A percentile compares a stretch with the other conserved stretches of the same genome.
Evolutionary conservation across 179 eudicot species (phyloP).

Genomic region (Drosera spatulata): DNA sequence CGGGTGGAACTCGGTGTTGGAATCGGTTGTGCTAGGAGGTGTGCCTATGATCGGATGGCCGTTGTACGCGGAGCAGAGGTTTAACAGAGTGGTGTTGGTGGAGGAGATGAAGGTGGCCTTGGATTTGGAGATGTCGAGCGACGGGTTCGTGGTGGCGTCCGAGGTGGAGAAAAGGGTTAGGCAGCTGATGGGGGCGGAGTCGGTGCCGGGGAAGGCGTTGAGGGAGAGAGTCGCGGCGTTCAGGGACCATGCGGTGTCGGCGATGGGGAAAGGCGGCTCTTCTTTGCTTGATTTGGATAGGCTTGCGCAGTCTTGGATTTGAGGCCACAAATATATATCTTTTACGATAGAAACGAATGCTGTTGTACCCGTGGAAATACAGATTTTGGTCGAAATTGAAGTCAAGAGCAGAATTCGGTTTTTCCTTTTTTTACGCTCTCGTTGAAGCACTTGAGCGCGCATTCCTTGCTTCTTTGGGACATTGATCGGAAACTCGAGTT

Average conservation of each 20-base stretch:
- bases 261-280: constrained; percentile 12
- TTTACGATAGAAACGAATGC: too few relatives aligned
- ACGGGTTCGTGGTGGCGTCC: constrained; percentile 11
- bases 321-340: too few relatives aligned
- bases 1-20: constrained; percentile 6
- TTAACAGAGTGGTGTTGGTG: constrained; percentile 15
- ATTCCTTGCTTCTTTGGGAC: too few relatives aligned
- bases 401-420: too few relatives aligned
- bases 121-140: constrained; percentile 6
- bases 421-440: too few relatives aligned
- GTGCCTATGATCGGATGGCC: constrained; percentile 32
- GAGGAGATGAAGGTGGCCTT: constrained; percentile 15
- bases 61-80: constrained; percentile 32
- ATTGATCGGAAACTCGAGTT: too few relatives aligned
- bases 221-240: constrained; percentile 8
- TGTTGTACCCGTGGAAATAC: too few relatives aligned
- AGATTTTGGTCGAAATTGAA: too few relatives aligned
- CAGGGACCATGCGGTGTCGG: constrained; percentile 9
- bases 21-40: constrained; percentile 13
- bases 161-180: constrained; percentile 20
- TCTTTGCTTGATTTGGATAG: constrained; percentile 7
- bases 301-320: constrained; percentile 4
- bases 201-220: constrained; percentile 9
- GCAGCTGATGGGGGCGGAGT: constrained; percentile 18
- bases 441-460: too few relatives aligned